Evolutionary conservation across 1,284 basidiomycete genomes (phyloP).

Genomic region (Cystobasidiaceae sp.): DNA sequence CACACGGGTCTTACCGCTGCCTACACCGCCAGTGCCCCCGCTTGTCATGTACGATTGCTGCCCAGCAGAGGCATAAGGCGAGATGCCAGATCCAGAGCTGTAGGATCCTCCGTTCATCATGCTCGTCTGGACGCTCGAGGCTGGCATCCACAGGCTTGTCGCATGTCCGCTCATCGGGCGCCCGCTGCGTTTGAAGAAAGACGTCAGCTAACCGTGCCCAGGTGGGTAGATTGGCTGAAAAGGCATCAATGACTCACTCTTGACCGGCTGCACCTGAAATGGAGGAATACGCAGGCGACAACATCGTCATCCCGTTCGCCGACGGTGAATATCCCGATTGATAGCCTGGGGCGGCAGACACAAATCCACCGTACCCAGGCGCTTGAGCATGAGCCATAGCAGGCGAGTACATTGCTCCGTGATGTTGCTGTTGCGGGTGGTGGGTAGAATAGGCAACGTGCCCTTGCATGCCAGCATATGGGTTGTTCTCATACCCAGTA

Average conservation of each 20-base stretch:
- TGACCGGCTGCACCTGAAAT: not conserved
- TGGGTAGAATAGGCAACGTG: not conserved
- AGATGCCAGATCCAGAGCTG: conserved; percentile 5
- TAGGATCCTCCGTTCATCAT: conserved; percentile 1
- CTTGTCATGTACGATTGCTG: not conserved
- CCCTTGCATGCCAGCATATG: not conserved
- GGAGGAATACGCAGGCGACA: conserved; percentile 1
- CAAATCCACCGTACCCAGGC: not conserved
- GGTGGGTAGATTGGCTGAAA: not conserved
- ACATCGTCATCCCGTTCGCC: conserved; percentile 9
- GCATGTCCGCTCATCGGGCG: not conserved
- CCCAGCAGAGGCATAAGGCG: not conserved
- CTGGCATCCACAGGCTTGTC: not conserved
- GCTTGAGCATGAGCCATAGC: not conserved
- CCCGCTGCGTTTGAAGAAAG: not conserved
- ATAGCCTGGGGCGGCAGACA: not conserved
- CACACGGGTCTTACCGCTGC: conserved; percentile 3
- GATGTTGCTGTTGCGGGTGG: not conserved
- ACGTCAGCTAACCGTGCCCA: not conserved
- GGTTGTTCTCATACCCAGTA: not conserved
- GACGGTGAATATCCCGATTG: not conserved
- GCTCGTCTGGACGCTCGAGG: not conserved
- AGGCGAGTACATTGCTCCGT: conserved; percentile 7
- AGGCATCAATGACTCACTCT: not conserved
- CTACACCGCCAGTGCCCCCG: not conserved